Evolutionary conservation across 225 moss, liverwort and hornwort species (phyloP).

Genomic region (Bryoerythrophyllum caledonicum): DNA sequence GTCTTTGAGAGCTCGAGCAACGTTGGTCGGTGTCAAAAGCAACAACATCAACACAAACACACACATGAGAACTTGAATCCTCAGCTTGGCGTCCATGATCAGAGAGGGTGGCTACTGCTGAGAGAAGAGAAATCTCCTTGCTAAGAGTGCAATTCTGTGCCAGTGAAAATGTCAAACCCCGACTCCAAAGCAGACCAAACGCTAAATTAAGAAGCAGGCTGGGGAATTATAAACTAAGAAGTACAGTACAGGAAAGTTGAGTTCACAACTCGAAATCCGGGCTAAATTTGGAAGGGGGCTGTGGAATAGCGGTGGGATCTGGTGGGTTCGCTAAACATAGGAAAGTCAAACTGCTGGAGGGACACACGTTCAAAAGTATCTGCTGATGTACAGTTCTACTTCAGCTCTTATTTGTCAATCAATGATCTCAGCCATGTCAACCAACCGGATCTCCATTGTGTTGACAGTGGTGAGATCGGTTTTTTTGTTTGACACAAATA

Average conservation of each 20-base stretch:
- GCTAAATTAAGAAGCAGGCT: not conserved
- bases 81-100: slow-evolving; percentile 11
- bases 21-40: slow-evolving; percentile 26
- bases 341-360: not conserved
- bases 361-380: not conserved
- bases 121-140: no score
- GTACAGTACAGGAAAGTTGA: not conserved
- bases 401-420: not conserved
- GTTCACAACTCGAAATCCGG: not conserved
- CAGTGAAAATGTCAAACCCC: slow-evolving; percentile 8
- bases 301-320: not conserved
- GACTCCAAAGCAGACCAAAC: not conserved
- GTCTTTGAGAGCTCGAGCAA: slow-evolving; percentile 12
- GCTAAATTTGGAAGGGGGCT: not conserved
- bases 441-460: not conserved
- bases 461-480: no score
- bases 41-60: slow-evolving; percentile 19
- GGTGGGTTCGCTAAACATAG: not conserved
- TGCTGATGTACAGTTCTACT: no score
- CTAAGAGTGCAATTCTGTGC: no score
- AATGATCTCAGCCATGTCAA: not conserved
- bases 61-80: not conserved
- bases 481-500: no score
- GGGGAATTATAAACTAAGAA: not conserved
- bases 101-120: not conserved